Evolutionary conservation across 441 rosid genomes (phyloP).

Genomic region (Capsella rubella): DNA sequence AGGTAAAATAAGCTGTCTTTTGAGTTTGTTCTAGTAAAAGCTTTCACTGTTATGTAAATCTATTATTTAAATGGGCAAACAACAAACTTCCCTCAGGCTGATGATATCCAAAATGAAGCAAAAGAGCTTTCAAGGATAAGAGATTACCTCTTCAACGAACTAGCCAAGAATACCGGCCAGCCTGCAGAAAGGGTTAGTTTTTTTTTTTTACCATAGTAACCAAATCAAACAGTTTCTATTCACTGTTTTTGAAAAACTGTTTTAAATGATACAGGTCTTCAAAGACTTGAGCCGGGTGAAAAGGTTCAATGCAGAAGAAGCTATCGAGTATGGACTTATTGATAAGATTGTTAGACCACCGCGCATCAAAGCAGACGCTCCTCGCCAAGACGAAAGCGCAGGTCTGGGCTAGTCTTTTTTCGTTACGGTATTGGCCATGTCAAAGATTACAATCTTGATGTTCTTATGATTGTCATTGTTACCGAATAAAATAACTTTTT

Average conservation of each 20-base stretch:
- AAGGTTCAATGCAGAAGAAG: slow-evolving; percentile 75
- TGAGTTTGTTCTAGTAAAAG: neutral
- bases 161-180: slow-evolving; percentile 87
- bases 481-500: slow-evolving; percentile 2
- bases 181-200: slow-evolving; percentile 72
- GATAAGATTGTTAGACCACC: slow-evolving; percentile 78
- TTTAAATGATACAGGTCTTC: slow-evolving; percentile 53
- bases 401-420: slow-evolving; percentile 59
- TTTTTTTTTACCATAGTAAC: neutral
- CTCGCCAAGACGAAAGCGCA: slow-evolving; percentile 57
- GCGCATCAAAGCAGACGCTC: slow-evolving; percentile 59
- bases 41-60: neutral
- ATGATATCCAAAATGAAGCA: slow-evolving; percentile 84
- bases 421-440: neutral
- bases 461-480: slow-evolving; percentile 26
- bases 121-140: slow-evolving; percentile 80
- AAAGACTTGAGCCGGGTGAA: slow-evolving; percentile 72
- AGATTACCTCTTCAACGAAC: slow-evolving; percentile 77
- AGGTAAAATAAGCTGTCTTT: slow-evolving; percentile 52
- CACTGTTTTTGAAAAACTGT: neutral
- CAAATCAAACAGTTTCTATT: neutral
- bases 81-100: slow-evolving; percentile 59
- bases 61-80: neutral
- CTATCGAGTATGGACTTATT: slow-evolving; percentile 81
- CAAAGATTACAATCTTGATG: neutral